Evolutionary conservation across 495 filamentous ascomycete genomes (phyloP).

Genomic region (Xylaria grammica): DNA sequence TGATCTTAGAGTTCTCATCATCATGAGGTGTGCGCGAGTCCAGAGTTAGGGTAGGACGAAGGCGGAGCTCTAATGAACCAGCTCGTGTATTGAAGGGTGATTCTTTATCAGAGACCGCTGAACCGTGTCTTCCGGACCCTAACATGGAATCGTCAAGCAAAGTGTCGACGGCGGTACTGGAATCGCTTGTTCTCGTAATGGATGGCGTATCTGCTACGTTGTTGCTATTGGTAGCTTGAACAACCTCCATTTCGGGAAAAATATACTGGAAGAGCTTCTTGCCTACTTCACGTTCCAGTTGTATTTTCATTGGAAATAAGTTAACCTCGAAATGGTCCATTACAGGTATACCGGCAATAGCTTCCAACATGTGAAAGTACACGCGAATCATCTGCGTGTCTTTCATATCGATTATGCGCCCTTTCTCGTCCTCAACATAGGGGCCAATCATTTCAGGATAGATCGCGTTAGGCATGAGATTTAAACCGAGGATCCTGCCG

Average conservation of each 20-base stretch:
- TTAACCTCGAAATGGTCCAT: slow-evolving; percentile 97
- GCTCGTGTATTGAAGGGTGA: slow-evolving; percentile 57
- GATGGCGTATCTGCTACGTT: slow-evolving; percentile 75
- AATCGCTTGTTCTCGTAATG: slow-evolving; percentile 77
- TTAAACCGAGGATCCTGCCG: slow-evolving; percentile 80
- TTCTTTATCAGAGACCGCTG: slow-evolving; percentile 42
- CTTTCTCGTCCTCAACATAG: slow-evolving; percentile 70
- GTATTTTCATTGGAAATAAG: slow-evolving; percentile 89
- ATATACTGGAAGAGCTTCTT: slow-evolving; percentile 97
- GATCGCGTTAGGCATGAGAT: slow-evolving; percentile 84
- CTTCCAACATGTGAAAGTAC: slow-evolving; percentile 97
- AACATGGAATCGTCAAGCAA: slow-evolving; percentile 47
- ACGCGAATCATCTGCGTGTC: slow-evolving; percentile 81
- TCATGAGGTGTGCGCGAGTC: slow-evolving; percentile 47
- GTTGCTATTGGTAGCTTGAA: slow-evolving; percentile 51
- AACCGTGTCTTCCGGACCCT: slow-evolving; percentile 37
- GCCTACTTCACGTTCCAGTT: slow-evolving; percentile 90
- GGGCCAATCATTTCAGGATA: slow-evolving; percentile 96
- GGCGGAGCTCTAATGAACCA: slow-evolving; percentile 74
- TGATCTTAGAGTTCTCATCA: slow-evolving; percentile 48
- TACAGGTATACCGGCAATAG: slow-evolving; percentile 96
- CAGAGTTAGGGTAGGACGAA: slow-evolving; percentile 77
- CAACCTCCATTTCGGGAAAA: slow-evolving; percentile 76
- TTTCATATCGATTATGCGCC: slow-evolving; percentile 53
- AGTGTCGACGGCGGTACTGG: slow-evolving; percentile 69